Evolutionary conservation across 1,284 basidiomycete genomes (phyloP).

Genomic region (Coniferiporia sulphurascens): DNA sequence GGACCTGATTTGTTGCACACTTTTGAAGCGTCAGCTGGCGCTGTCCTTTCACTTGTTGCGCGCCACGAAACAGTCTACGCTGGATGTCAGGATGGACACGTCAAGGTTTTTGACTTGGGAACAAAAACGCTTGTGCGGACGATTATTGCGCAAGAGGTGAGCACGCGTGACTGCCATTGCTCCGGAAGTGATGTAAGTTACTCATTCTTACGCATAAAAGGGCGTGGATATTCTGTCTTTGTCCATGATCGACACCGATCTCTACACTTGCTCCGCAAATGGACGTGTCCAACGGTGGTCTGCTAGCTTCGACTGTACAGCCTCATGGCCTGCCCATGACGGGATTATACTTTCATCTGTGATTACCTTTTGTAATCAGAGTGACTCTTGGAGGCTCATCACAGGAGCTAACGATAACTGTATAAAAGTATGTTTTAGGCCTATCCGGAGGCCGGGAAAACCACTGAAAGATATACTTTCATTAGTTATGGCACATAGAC

Average conservation of each 20-base stretch:
- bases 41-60: conserved; percentile 75
- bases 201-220: conserved; percentile 29
- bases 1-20: conserved; percentile 50
- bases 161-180: conserved; percentile 17
- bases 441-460: not conserved
- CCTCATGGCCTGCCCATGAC: conserved; percentile 75
- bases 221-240: conserved; percentile 77
- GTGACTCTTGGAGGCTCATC: conserved; percentile 46
- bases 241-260: conserved; percentile 66
- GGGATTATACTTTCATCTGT: conserved; percentile 80
- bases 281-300: conserved; percentile 82
- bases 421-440: conserved; percentile 55
- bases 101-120: conserved; percentile 90
- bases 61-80: conserved; percentile 83
- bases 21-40: conserved; percentile 62
- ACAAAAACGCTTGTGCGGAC: conserved; percentile 82
- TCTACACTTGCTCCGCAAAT: conserved; percentile 82
- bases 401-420: conserved; percentile 84
- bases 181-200: not conserved
- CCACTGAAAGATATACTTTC: not conserved
- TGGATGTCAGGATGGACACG: conserved; percentile 90
- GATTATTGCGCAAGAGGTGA: conserved; percentile 79
- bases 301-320: conserved; percentile 76
- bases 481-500: conserved; percentile 52
- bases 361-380: conserved; percentile 35